These are phyloP conservation scores for Rhizopogon vesiculosus DNA, from an alignment of 768 basidiomycete species.

Conservation along the genomic window DNA sequence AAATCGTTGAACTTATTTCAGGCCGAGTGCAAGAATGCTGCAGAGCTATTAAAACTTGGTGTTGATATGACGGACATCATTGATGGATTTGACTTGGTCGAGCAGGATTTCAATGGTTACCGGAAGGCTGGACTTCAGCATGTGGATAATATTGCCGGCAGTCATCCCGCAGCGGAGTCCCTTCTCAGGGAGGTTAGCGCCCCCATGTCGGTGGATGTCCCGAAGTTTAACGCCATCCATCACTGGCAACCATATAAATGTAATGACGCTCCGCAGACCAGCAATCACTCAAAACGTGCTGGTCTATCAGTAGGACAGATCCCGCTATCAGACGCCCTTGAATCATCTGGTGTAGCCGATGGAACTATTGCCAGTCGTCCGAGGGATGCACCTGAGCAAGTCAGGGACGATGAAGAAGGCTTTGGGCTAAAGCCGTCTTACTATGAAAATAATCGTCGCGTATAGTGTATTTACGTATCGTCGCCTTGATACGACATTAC, in stretches of 20 bases:
- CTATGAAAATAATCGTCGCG: neutral
- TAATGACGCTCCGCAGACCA: neutral
- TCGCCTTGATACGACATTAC: neutral
- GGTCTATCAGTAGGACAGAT: neutral
- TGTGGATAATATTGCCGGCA: neutral
- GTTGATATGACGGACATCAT: constrained; percentile 73
- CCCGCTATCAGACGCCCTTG: neutral
- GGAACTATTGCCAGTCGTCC: neutral
- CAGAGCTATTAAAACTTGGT: constrained; percentile 90
- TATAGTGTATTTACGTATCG: neutral
- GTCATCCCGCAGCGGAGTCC: neutral
- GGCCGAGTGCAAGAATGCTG: neutral
- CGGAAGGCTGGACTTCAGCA: neutral
- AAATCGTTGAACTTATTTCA: constrained; percentile 1
- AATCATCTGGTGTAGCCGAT: neutral
- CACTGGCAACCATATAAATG: neutral
- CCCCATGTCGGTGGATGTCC: neutral
- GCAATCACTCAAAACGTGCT: neutral
- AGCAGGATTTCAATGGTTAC: neutral
- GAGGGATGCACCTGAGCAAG: too few relatives aligned
- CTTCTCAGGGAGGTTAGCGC: neutral
- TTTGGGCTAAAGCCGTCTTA: neutral
- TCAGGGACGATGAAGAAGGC: neutral
- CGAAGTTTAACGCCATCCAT: neutral
- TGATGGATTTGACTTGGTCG: neutral